Evolutionary conservation across 2,329 filamentous ascomycete species (phyloP), one percentile per base, ranked within the genome.

Genomic region (Fusarium siculi): DNA sequence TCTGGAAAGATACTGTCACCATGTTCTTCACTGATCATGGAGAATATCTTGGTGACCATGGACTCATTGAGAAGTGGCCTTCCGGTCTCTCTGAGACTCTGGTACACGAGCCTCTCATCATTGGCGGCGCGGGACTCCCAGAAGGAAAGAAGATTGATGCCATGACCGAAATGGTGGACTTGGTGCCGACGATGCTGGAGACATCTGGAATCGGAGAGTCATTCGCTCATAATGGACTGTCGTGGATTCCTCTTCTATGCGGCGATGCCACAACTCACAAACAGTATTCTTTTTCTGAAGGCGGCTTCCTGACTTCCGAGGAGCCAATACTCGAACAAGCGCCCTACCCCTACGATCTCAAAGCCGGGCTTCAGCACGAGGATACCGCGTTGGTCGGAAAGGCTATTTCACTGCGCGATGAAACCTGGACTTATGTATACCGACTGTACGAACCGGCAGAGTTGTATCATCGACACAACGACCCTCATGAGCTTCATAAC

Each of bases 21-120:
- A 80, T 85, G 77, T 84, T 85, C 70, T 85, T 84, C 60, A 84
- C 83, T 0, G 83, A 85, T 49, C 84, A 85, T 63, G 85, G 84
- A 7, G 84, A 87, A 58, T 87, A 84, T 56, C 80, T 87, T 0
- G 85, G 84, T 18, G 84, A 87, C 57, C 80, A 85, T 58, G 84
- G 84, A 0, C 74, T 86, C 18, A 84, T 87, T 28, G 85, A 87
- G 73, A 87, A 87, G 63, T 86, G 85, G 84, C 84, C 84, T 0
- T 84, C 82, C 0, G 84, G 82, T 6, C 70, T 86, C 0, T 84
- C 81, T 0, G 82, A 86, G 37, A 79, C 79, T 2, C 78, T 87
- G 2, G 79, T 82, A 0, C 83, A 83, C 21, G 83, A 85, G 56
- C 85, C 84, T 1, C 76, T 86, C 1, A 82, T 86, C 28, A 79